Evolutionary conservation across 2,329 filamentous ascomycete genomes (phyloP).

Genomic region (Teratosphaeria pseudoeucalypti): DNA sequence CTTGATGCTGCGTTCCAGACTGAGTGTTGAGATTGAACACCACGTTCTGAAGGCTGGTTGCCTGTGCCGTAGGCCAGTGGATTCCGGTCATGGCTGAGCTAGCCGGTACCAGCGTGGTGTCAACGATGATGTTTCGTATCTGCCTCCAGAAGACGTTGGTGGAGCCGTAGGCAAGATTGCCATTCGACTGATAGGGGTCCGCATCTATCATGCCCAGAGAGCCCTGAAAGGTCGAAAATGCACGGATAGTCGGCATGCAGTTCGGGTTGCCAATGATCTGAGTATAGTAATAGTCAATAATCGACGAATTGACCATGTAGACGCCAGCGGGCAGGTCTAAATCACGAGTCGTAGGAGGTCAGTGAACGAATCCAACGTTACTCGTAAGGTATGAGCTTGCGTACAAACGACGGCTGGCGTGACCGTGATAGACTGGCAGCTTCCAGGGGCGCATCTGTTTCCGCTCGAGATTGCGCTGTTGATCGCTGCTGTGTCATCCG

Average conservation of each 20-base stretch:
- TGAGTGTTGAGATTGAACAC: slow-evolving; percentile 35
- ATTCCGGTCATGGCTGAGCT: slow-evolving; percentile 32
- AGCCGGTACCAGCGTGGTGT: slow-evolving; percentile 43
- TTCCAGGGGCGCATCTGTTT: slow-evolving; percentile 31
- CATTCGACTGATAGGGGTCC: slow-evolving; percentile 39
- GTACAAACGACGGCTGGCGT: slow-evolving; percentile 43
- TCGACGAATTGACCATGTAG: slow-evolving; percentile 46
- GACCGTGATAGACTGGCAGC: slow-evolving; percentile 36
- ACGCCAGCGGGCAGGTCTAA: slow-evolving; percentile 34
- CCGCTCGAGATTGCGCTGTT: slow-evolving; percentile 33
- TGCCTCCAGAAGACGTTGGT: slow-evolving; percentile 56
- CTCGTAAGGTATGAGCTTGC: neutral
- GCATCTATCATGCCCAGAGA: slow-evolving; percentile 44
- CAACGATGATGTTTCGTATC: slow-evolving; percentile 55
- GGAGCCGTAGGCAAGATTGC: slow-evolving; percentile 29
- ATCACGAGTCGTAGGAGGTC: neutral
- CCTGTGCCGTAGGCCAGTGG: slow-evolving; percentile 38
- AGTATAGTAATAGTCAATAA: slow-evolving; percentile 55
- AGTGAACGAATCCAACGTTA: slow-evolving; percentile 29
- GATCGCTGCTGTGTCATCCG: slow-evolving; percentile 49
- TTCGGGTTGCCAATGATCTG: slow-evolving; percentile 52
- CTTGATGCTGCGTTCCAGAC: slow-evolving; percentile 37
- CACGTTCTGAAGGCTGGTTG: slow-evolving; percentile 36
- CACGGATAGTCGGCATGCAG: slow-evolving; percentile 45
- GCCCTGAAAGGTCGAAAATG: slow-evolving; percentile 39